These are phyloP conservation scores for Hygrophila difformis DNA, from an alignment of 257 asterid genomes.

Conservation along the genomic window DNA sequence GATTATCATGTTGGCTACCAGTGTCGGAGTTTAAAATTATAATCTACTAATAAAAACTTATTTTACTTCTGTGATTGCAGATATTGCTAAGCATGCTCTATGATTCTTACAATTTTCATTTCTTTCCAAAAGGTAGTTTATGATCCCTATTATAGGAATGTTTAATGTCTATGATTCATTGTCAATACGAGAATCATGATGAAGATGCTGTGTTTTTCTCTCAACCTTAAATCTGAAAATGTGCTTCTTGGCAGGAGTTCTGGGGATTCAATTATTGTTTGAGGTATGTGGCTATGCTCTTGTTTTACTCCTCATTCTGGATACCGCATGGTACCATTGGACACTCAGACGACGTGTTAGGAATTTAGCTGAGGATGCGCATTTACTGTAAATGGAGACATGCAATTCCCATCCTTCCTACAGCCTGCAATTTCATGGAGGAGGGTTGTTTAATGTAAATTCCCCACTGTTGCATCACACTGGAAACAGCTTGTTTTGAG, in stretches of 20 bases:
- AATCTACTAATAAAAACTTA: not conserved
- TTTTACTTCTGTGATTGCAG: constrained; percentile 8
- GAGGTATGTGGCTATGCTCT: constrained; percentile 13
- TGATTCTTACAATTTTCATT: constrained; percentile 9
- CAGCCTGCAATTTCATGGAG: too few relatives aligned
- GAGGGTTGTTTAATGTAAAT: too few relatives aligned
- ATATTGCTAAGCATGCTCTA: constrained; percentile 14
- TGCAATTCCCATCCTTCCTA: too few relatives aligned
- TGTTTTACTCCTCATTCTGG: constrained; percentile 9
- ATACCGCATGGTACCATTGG: constrained; percentile 14
- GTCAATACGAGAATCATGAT: not conserved
- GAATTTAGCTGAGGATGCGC: not conserved
- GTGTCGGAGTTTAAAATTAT: not conserved
- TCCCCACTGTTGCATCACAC: too few relatives aligned
- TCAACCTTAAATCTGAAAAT: not conserved
- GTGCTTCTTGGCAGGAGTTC: constrained; percentile 7
- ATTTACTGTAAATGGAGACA: not conserved
- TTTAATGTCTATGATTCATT: not conserved
- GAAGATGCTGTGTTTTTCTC: not conserved
- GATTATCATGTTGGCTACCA: not conserved
- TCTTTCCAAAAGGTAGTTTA: constrained; percentile 18
- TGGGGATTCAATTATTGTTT: constrained; percentile 14
- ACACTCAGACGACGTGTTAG: not conserved
- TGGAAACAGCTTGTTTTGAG: too few relatives aligned
- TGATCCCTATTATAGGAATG: not conserved